Base-by-base conservation (phyloP, 2,329 filamentous ascomycete genomes). In the Ceratocystis ficicola region DNA sequence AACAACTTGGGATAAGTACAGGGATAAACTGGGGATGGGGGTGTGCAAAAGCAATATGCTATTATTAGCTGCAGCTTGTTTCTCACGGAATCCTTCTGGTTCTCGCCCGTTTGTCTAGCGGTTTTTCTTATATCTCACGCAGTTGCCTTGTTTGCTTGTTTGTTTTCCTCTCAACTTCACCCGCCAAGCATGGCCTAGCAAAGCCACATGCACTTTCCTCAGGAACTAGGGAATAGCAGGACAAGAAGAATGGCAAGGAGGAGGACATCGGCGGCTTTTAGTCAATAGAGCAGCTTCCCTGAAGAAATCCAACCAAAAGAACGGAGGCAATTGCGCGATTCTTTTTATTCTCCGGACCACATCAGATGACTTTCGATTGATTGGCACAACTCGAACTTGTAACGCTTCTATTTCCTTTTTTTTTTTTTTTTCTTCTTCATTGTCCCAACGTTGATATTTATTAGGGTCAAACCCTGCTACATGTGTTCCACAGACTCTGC, bases 51-150 rank as follows among this genome's bases (percentile, higher is more conserved):
- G 10, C 30, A 15, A 32, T 12, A 57, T 57, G 20, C 52, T 57
- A 57, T 57, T 57, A 25, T 57, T 57, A 57, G 52, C 2, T 57
- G 32, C 52, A 57, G 25, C 52, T 57, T 32, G 52, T 57, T 57
- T 57, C 52, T 57, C 22, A 28, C 52, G 22, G 22, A 25, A 57
- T 57, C 52, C 52, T 57, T 57, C 22, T 28, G 32, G 22, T 28
- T 30, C 52, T 30, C 52, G 52, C 25, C 52, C 12, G 52, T 57
- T 57, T 57, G 22, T 32, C 52, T 57, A 57, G 52, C 52, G 17
- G 32, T 15, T 57, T 28, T 28, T 28, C 15, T 4, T 10, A 28
- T 17, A 12, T 57, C 46, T 57, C 52, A 30, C 52, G 52, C 52
- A 57, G 30, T 57, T 57, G 30, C 52, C 52, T 57, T 57, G 25